Base-by-base conservation (phyloP, 768 basidiomycete genomes). In the Mrakia blollopis region DNA sequence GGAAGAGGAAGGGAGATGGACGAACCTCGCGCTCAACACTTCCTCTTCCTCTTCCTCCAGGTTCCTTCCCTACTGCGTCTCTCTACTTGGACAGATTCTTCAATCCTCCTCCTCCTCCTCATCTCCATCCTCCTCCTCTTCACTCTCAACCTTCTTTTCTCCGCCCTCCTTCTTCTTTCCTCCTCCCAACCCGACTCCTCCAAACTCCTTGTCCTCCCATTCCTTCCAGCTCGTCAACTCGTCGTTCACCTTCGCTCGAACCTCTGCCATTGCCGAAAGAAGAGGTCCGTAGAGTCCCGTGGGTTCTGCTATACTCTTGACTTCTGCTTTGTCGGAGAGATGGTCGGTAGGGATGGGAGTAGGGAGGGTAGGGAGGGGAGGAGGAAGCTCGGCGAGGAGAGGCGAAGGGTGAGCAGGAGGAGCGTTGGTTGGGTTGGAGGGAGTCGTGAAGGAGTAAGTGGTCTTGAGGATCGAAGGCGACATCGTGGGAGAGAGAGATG, bases 191-290 rank as follows among this genome's bases (percentile, higher is more conserved):
- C 32, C 62, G 13, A 72, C 71, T n/a, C 71, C 72, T 30, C 72
- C 63, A 23, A 68, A 37, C 54, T 62, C 76, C 28, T 57, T 72
- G 57, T 77, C 76, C 76, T 77, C 76, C 76, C 76, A 77, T 25
- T 77, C 76, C 65, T 77, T 77, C 76, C 76, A 77, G 23, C 35
- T 44, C 52, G 76, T 77, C 39, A 77, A 50, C 60, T 52, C 50
- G 50, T 30, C 54, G 72, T 77, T 77, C 57, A 65, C 63, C 72
- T 73, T 41, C 37, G 54, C 50, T 21, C 72, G 47, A 35, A 67
- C 63, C 9, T 18, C 37, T 14, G 18, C 28, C 76, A 77, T 77
- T 9, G 71, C 72, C 18, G 47, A 63, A 8, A 77, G 67, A 32
- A 77, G 37, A 32, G 76, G 76, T 4, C 76, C 76, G 65, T 77